Percentiles rank a stretch among this genome's conserved stretches.
Evolutionary conservation across 176 grass and related monocot genomes (phyloP).

Genomic region (Rhynchospora breviuscula): DNA sequence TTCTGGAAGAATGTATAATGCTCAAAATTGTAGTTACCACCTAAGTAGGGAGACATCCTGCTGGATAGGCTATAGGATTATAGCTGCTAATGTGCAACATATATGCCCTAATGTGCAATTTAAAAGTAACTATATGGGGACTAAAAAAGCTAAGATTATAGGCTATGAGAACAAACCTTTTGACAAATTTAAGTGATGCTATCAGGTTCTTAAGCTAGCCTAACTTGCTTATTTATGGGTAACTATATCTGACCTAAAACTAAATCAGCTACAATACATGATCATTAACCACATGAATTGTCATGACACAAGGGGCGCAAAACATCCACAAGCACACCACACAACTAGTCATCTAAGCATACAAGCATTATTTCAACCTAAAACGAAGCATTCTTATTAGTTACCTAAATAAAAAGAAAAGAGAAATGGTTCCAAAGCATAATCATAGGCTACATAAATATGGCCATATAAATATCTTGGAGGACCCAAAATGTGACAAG

Average conservation of each 20-base stretch:
- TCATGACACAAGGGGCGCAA: not conserved
- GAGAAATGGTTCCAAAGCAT: not conserved
- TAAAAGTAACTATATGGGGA: not conserved
- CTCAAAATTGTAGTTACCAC: not conserved
- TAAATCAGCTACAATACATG: not conserved
- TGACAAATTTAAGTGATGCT: not conserved
- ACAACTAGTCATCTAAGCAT: not conserved
- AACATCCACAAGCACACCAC: not conserved
- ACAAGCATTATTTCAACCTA: not conserved
- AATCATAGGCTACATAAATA: not conserved
- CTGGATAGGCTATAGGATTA: too few relatives aligned
- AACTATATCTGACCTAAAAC: not conserved
- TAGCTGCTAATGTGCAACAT: too few relatives aligned
- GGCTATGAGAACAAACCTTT: not conserved
- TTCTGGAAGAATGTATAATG: not conserved
- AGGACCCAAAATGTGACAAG: constrained; percentile 4
- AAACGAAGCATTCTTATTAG: not conserved
- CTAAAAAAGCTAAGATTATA: not conserved
- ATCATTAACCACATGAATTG: not conserved
- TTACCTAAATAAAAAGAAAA: not conserved
- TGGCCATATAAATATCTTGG: constrained; percentile 10
- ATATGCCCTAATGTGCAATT: too few relatives aligned
- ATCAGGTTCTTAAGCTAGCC: not conserved
- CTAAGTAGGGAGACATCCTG: not conserved
- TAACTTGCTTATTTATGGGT: not conserved